Percentiles rank a stretch among this genome's conserved stretches.
Evolutionary conservation across 2,329 filamentous ascomycete genomes (phyloP).

Genomic region (Sphaerulina musiva): DNA sequence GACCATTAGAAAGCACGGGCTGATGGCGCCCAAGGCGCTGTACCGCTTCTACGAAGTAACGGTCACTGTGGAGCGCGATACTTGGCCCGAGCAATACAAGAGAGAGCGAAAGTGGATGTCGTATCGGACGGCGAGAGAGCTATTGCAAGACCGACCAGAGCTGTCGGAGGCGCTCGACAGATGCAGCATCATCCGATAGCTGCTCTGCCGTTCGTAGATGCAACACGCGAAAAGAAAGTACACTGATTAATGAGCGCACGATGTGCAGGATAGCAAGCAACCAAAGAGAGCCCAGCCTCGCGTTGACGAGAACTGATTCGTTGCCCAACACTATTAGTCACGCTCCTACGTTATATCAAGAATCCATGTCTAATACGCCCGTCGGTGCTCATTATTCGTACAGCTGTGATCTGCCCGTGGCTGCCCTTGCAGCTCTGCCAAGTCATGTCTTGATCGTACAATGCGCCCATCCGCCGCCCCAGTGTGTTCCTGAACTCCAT

Average conservation of each 20-base stretch:
- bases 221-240: neutral
- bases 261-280: neutral
- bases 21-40: constrained; percentile 61
- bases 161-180: constrained; percentile 78
- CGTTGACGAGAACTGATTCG: neutral
- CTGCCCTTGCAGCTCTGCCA: neutral
- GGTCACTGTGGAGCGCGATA: constrained; percentile 75
- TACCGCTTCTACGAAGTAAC: constrained; percentile 82
- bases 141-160: constrained; percentile 73
- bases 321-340: neutral
- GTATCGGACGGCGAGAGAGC: constrained; percentile 72
- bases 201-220: neutral
- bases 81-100: constrained; percentile 95
- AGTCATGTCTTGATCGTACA: neutral
- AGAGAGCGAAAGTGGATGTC: constrained; percentile 84
- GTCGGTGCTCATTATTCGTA: neutral
- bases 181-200: constrained; percentile 44
- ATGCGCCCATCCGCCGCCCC: neutral
- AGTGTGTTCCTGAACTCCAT: neutral
- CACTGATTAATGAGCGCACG: too few species aligned
- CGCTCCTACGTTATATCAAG: neutral
- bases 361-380: neutral
- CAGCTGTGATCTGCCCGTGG: neutral
- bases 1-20: constrained; percentile 31
- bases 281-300: neutral